These are phyloP conservation scores for Aspergillus udagawae DNA, from an alignment of 2,329 filamentous ascomycete species.

Conservation along the genomic window DNA sequence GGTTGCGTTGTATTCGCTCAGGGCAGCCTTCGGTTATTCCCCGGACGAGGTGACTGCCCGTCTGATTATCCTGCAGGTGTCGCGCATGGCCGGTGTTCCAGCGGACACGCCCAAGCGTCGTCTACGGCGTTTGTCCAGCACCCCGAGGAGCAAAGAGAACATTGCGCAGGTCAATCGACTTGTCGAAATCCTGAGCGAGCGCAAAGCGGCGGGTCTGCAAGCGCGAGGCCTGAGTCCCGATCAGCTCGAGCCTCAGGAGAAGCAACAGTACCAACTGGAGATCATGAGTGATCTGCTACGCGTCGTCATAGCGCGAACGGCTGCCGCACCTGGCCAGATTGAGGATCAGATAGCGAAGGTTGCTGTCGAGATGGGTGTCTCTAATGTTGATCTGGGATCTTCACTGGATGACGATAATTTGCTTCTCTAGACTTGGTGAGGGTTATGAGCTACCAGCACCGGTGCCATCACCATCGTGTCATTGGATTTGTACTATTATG, in stretches of 20 bases:
- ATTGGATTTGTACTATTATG: background rate
- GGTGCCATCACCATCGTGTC: too few species aligned
- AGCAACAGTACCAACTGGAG: conserved; percentile 39
- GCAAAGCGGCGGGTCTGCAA: conserved; percentile 29
- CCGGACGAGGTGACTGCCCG: conserved; percentile 47
- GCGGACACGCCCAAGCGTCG: conserved; percentile 31
- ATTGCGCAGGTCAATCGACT: conserved; percentile 43
- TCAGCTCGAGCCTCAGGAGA: conserved; percentile 34
- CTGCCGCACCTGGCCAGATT: conserved; percentile 23
- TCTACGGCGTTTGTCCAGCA: conserved; percentile 38
- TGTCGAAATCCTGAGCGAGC: conserved; percentile 41
- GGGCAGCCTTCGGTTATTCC: conserved; percentile 40
- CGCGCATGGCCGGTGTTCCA: conserved; percentile 40
- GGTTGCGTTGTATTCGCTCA: conserved; percentile 47
- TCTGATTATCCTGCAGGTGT: conserved; percentile 48
- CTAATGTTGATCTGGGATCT: conserved; percentile 29
- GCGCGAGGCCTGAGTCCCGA: conserved; percentile 31
- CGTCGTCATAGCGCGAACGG: conserved; percentile 36
- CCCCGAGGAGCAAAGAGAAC: conserved; percentile 42
- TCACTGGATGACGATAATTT: conserved; percentile 25
- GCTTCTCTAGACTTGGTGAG: conserved; percentile 13
- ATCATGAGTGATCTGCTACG: conserved; percentile 40
- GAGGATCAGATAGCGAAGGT: conserved; percentile 31
- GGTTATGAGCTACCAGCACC: too few species aligned
- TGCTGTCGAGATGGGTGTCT: conserved; percentile 36